Evolutionary conservation across 2,329 filamentous ascomycete species (phyloP).

Genomic region (Coleophoma cylindrospora): DNA sequence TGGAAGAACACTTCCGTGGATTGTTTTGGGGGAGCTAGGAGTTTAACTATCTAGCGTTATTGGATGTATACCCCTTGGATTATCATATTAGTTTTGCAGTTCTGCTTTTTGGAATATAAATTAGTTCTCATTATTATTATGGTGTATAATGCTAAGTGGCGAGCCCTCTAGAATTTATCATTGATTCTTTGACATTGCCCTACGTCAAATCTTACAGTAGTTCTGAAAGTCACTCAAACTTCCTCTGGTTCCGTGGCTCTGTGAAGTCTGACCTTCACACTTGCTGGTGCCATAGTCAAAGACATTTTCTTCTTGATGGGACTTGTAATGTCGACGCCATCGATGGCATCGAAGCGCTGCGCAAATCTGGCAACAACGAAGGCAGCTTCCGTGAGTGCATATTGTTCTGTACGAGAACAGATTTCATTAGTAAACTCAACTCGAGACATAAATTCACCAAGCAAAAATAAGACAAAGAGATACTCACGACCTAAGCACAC

Average conservation of each 20-base stretch:
- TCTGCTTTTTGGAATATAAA: too few relatives aligned
- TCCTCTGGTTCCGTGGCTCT: not conserved
- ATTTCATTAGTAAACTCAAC: not conserved
- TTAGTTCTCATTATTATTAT: too few relatives aligned
- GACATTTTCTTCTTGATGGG: constrained; percentile 13
- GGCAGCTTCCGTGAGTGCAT: constrained; percentile 24
- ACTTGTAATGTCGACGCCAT: constrained; percentile 9
- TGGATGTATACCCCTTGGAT: too few relatives aligned
- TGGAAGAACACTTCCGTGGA: not conserved
- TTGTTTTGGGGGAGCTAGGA: not conserved
- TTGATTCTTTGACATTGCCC: too few relatives aligned
- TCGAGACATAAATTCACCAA: not conserved
- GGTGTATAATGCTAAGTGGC: too few relatives aligned
- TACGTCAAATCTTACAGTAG: too few relatives aligned
- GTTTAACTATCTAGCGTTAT: too few relatives aligned
- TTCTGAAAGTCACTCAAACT: too few relatives aligned
- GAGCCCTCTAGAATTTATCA: too few relatives aligned
- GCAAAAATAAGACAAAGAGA: constrained; percentile 7
- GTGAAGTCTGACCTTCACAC: constrained; percentile 16
- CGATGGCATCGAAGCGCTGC: constrained; percentile 24
- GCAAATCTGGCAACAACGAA: constrained; percentile 25
- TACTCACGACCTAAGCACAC: constrained; percentile 58
- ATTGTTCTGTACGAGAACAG: constrained; percentile 17
- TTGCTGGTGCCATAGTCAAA: constrained; percentile 12
- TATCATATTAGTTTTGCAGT: too few relatives aligned